These are phyloP conservation scores for Pichia membranifaciens DNA, from an alignment of 805 yeast species.

Conservation along the genomic window DNA sequence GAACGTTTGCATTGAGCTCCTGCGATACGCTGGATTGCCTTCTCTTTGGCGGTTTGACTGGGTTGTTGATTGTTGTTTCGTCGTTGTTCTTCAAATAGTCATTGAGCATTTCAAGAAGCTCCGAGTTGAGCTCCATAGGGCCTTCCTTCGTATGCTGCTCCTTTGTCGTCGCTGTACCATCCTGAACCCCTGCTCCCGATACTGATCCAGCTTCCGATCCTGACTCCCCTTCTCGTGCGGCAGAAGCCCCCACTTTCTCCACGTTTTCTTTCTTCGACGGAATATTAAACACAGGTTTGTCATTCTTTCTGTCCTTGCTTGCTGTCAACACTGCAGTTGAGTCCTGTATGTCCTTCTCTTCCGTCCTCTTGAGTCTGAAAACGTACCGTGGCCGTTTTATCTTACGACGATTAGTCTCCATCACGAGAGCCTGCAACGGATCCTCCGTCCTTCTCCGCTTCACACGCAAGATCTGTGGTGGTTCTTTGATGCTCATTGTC, in stretches of 20 bases:
- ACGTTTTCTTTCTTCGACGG: constrained; percentile 10
- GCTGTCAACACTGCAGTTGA: constrained; percentile 20
- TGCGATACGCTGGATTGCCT: constrained; percentile 25
- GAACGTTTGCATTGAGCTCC: constrained; percentile 13
- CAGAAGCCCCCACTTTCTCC: neutral
- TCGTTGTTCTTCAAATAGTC: constrained; percentile 45
- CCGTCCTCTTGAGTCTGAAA: constrained; percentile 45
- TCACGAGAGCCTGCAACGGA: constrained; percentile 72
- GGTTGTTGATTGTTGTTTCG: constrained; percentile 11
- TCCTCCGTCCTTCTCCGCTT: constrained; percentile 85
- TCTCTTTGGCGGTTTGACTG: constrained; percentile 25
- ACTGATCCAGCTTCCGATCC: neutral
- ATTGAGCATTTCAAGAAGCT: constrained; percentile 69
- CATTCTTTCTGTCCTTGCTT: neutral
- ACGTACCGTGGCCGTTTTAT: constrained; percentile 27
- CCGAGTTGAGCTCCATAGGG: constrained; percentile 42
- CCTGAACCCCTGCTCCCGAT: neutral
- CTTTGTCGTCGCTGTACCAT: neutral
- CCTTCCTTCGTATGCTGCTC: neutral
- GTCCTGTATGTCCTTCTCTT: constrained; percentile 28
- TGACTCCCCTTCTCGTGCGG: neutral
- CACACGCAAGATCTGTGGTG: constrained; percentile 69
- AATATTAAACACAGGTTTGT: constrained; percentile 21
- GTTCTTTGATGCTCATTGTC: constrained; percentile 12
- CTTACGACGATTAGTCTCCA: constrained; percentile 33